Base-by-base conservation (phyloP, 2,329 filamentous ascomycete genomes). In the Tolypocladium tropicale region DNA sequence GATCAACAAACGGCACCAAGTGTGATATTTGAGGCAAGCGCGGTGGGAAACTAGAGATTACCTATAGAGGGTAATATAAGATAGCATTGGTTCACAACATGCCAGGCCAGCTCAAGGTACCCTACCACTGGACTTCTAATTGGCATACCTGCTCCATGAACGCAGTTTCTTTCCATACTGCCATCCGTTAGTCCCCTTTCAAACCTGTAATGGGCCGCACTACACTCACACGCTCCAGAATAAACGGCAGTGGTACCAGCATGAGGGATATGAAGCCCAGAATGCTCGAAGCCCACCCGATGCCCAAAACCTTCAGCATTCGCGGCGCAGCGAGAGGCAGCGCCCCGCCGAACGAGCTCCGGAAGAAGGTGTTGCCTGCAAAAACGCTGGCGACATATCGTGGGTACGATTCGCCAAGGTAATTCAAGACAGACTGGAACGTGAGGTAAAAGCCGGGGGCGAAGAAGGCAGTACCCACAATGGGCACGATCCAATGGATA, bases 381-480 rank as follows among this genome's bases (percentile, higher is more conserved):
- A 95, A 75, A 0, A 90, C 90, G 3, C 84, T 89, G 0, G 90
- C 90, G 1, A 90, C 85, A 66, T 91, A 95, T 62, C 94, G 87
- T 4, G 86, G 86, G 62, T 95, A 95, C 7, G 84, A 83, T 52
- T 86, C 80, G 0, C 89, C 88, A 4, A 95, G 74, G 67, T 95
- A 95, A 64, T 90, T 94, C 6, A 80, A 82, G 0, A 85, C 82
- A 65, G 95, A 94, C 65, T 95, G 92, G 73, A 95, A 95, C 39
- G 89, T 83, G 3, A 84, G 78, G 10, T 82, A 85, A 64, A 93
- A 94, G 0, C 90, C 90, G 0, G 81, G 78, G 11, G 89, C 89
- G 63, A 94, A 95, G 0, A 86, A 87, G 6, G 95, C 80, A 0
- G 90, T 89, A 1, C 89, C 89, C 0, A 89, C 74, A 52, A 95